Conservation (phyloP, 768 basidiomycete genomes). For the Tephrocybe sp. region DNA sequence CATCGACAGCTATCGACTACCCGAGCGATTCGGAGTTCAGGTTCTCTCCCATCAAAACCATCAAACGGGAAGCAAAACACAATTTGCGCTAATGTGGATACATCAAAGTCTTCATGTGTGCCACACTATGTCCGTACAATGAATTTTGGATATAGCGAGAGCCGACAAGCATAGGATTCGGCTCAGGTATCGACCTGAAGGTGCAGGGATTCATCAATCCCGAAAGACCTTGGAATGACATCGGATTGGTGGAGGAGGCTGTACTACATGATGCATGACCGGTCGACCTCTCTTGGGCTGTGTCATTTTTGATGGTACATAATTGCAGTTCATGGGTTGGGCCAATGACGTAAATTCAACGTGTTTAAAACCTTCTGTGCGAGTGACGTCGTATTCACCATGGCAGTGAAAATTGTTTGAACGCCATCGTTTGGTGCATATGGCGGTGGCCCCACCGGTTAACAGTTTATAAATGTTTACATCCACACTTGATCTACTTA, state of each 20-base stretch:
- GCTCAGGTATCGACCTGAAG: background rate
- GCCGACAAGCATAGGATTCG: background rate
- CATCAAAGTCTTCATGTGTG: no score
- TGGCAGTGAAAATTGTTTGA: background rate
- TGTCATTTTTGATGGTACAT: background rate
- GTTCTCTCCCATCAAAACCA: no score
- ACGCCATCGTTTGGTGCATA: background rate
- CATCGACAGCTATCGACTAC: background rate
- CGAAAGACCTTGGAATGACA: no score
- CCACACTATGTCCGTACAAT: no score
- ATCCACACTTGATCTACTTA: no score
- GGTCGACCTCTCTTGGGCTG: background rate
- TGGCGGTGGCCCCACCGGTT: background rate
- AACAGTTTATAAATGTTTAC: no score
- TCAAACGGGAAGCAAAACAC: no score
- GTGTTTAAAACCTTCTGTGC: background rate
- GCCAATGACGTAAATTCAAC: background rate
- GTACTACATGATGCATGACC: no score
- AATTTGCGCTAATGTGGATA: no score
- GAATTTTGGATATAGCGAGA: no score
- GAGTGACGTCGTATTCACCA: background rate
- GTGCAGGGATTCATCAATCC: background rate
- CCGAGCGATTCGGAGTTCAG: no score
- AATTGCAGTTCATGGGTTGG: no score
- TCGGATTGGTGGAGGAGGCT: background rate